A percentile compares a stretch with the other conserved stretches of the same genome.
These are phyloP conservation scores for Oidiodendron maius DNA, from an alignment of 495 filamentous ascomycete species.

Conservation along the genomic window DNA sequence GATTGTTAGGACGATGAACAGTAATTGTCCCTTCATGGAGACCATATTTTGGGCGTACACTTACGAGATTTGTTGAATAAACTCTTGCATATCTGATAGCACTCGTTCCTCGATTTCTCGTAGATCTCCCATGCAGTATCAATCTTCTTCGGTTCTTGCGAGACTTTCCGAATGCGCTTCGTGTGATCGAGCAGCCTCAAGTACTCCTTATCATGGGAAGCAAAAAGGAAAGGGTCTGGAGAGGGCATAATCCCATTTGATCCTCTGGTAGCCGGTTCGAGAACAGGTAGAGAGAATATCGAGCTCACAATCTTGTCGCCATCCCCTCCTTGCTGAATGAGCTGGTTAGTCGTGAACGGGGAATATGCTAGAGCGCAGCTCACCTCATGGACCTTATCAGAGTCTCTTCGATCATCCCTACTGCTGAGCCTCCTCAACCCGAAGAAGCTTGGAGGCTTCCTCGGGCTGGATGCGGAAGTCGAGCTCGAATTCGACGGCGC, in stretches of 20 bases:
- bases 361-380: neutral
- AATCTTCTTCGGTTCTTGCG: slow-evolving; percentile 22
- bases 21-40: too few species aligned
- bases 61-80: slow-evolving; percentile 22
- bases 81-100: slow-evolving; percentile 20
- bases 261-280: slow-evolving; percentile 10
- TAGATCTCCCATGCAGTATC: slow-evolving; percentile 28
- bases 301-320: slow-evolving; percentile 14
- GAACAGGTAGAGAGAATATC: slow-evolving; percentile 4
- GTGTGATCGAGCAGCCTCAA: slow-evolving; percentile 23
- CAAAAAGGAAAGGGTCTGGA: slow-evolving; percentile 15
- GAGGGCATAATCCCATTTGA: slow-evolving; percentile 16
- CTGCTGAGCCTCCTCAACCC: slow-evolving; percentile 8
- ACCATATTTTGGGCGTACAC: too few species aligned
- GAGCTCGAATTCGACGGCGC: slow-evolving; percentile 12
- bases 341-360: neutral
- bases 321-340: neutral
- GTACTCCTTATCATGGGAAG: slow-evolving; percentile 17
- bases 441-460: slow-evolving; percentile 13
- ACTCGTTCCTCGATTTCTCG: slow-evolving; percentile 22
- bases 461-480: slow-evolving; percentile 6
- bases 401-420: neutral
- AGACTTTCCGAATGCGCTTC: slow-evolving; percentile 20
- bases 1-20: neutral
- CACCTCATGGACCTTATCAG: slow-evolving; percentile 17